Percentiles rank a stretch among this genome's conserved stretches.
Evolutionary conservation across 192 early-diverging fungal genomes (phyloP).

Genomic region (Spizellomyces sp.): DNA sequence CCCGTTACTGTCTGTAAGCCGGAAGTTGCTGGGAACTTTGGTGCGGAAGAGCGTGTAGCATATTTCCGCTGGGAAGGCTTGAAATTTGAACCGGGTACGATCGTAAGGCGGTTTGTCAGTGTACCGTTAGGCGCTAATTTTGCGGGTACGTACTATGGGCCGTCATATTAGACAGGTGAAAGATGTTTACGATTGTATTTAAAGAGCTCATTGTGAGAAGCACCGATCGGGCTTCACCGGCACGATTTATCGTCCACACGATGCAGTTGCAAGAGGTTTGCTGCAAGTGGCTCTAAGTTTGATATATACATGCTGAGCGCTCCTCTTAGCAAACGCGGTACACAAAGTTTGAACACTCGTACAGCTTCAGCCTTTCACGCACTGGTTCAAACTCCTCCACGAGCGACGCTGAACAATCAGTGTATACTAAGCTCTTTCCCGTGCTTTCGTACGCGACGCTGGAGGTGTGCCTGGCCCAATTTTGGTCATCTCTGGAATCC

Average conservation of each 20-base stretch:
- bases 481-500: slow-evolving; percentile 79
- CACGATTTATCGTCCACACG: slow-evolving; percentile 68
- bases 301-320: slow-evolving; percentile 1
- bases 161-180: slow-evolving; percentile 21
- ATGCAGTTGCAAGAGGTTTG: slow-evolving; percentile 70
- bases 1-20: slow-evolving; percentile 92
- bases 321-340: slow-evolving; percentile 55
- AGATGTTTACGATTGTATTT: slow-evolving; percentile 29
- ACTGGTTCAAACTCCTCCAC: slow-evolving; percentile 52
- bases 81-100: slow-evolving; percentile 71
- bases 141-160: slow-evolving; percentile 45
- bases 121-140: slow-evolving; percentile 86
- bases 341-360: slow-evolving; percentile 58
- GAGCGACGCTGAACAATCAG: slow-evolving; percentile 19
- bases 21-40: slow-evolving; percentile 23
- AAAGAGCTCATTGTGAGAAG: slow-evolving; percentile 32
- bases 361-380: slow-evolving; percentile 58
- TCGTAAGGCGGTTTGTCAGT: slow-evolving; percentile 77
- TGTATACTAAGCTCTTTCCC: slow-evolving; percentile 53
- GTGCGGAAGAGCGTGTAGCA: slow-evolving; percentile 16
- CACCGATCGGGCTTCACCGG: slow-evolving; percentile 52
- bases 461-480: slow-evolving; percentile 85
- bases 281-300: not conserved
- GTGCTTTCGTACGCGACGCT: slow-evolving; percentile 73
- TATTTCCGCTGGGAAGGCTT: slow-evolving; percentile 57